Evolutionary conservation across 2,329 filamentous ascomycete species (phyloP), one percentile per base, ranked within the genome.

Genomic region (Colletotrichum viniferum): DNA sequence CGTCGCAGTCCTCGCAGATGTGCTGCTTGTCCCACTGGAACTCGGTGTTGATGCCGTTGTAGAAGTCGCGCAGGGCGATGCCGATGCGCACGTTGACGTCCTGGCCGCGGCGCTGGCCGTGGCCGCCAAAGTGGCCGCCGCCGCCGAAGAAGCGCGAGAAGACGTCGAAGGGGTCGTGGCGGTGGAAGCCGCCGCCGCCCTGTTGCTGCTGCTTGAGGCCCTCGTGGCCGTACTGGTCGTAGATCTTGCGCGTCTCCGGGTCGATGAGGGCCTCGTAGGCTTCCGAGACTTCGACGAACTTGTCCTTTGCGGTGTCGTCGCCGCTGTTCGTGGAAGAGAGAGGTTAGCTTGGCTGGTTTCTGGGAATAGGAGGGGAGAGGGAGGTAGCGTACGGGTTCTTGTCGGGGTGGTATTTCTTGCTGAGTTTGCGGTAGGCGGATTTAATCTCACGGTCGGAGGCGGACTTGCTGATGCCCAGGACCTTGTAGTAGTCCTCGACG

Each of bases 71-170:
- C 69, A 99, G 90, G 2, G 96, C 91, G 38, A 98, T 88, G 60
- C 90, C 89, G 32, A 99, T 90, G 76, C 94, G 92, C 71, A 98
- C 92, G 86, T 98, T 96, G 89, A 98, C 94, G 82, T 98, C 95
- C 68, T 94, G 96, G 0, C 97, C 97, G 36, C 93, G 91, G 34
- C 96, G 93, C 83, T 97, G 93, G 43, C 93, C 93, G 64, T 92
- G 92, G 79, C 94, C 81, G 87, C 94, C 94, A 78, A 95, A 97
- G 85, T 97, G 95, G 12, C 96, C 96, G 60, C 91, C 94, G 26
- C 96, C 96, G 77, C 97, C 97, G 82, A 99, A 99, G 91, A 99
- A 98, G 79, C 95, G 94, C 70, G 93, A 96, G 89, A 99, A 99
- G 56, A 99, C 88, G 84, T 99, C 97, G 83, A 98, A 98, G 24